phyloP scores from a whole-genome alignment of 2,329 filamentous ascomycete species.

The Apiospora aurea region DNA sequence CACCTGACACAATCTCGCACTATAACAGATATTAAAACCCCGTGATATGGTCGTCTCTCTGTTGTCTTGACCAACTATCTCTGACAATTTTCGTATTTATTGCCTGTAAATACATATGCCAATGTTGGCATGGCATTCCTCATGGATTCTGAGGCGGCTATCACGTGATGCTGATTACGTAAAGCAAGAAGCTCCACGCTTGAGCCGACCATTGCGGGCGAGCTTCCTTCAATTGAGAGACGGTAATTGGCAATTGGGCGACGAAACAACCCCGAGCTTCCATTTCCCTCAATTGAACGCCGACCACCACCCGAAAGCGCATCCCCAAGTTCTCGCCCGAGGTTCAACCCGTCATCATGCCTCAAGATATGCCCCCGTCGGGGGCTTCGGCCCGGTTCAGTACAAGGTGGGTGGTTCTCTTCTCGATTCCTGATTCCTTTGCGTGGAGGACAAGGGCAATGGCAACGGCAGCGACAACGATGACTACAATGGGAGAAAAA shows the following conservation, averaged over 20 bases:
- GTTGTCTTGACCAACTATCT: background rate
- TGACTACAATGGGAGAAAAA: background rate
- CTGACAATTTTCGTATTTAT: background rate
- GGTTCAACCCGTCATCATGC: slow-evolving; percentile 67
- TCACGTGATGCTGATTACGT: slow-evolving; percentile 24
- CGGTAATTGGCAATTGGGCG: background rate
- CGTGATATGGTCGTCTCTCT: no score
- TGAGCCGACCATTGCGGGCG: background rate
- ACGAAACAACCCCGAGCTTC: slow-evolving; percentile 14
- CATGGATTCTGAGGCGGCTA: background rate
- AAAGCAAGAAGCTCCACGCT: background rate
- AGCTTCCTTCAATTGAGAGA: slow-evolving; percentile 4
- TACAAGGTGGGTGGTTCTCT: slow-evolving; percentile 76
- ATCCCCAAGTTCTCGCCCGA: slow-evolving; percentile 5
- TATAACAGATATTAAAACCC: background rate
- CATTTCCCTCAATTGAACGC: slow-evolving; percentile 15
- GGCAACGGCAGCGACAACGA: background rate
- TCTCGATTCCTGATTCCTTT: background rate
- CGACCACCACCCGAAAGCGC: background rate
- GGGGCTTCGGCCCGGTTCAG: slow-evolving; percentile 95
- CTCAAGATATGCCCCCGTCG: slow-evolving; percentile 94
- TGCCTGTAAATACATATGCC: background rate
- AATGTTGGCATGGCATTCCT: background rate
- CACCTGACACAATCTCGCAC: background rate
- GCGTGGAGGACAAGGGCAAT: background rate